Percentiles rank a stretch among this genome's conserved stretches.
phyloP scores from a whole-genome alignment of 2,329 filamentous ascomycete species.

The Ophiostoma sp. region DNA sequence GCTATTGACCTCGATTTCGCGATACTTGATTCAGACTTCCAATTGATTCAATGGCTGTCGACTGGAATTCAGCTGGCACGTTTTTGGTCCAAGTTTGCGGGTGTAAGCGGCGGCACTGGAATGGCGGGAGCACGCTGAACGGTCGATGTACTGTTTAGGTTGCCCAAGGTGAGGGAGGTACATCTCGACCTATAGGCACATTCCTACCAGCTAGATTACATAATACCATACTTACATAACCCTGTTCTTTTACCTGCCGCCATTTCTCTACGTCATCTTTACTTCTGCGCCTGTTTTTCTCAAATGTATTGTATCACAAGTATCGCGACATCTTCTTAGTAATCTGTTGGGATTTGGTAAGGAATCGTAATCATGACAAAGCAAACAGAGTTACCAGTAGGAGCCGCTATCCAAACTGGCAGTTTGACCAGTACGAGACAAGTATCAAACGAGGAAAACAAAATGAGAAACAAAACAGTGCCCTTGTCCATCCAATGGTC shows the following conservation, averaged over 20 bases:
- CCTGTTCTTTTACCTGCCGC: not conserved
- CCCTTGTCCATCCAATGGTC: conserved; percentile 5
- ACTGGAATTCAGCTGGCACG: conserved; percentile 17
- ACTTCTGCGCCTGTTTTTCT: too few relatives aligned
- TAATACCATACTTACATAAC: not conserved
- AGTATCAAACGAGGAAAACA: not conserved
- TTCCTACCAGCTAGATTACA: not conserved
- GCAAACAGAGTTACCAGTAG: conserved; percentile 1
- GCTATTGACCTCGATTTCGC: not conserved
- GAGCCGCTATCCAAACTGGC: conserved; percentile 8
- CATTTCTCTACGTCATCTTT: too few relatives aligned
- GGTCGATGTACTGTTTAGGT: conserved; percentile 11
- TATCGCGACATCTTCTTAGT: too few relatives aligned
- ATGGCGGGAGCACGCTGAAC: conserved; percentile 15
- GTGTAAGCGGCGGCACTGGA: conserved; percentile 18
- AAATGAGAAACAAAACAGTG: not conserved
- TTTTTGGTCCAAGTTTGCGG: not conserved
- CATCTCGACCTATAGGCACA: not conserved
- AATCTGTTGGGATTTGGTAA: not conserved
- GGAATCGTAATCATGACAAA: conserved; percentile 7
- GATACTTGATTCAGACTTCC: not conserved
- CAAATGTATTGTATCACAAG: too few relatives aligned
- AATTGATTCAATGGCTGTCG: not conserved
- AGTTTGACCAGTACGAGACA: not conserved
- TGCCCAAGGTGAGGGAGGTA: not conserved